These are phyloP conservation scores for Rhizomucor pusillus DNA, from an alignment of 371 early-diverging fungal species.

Conservation along the genomic window DNA sequence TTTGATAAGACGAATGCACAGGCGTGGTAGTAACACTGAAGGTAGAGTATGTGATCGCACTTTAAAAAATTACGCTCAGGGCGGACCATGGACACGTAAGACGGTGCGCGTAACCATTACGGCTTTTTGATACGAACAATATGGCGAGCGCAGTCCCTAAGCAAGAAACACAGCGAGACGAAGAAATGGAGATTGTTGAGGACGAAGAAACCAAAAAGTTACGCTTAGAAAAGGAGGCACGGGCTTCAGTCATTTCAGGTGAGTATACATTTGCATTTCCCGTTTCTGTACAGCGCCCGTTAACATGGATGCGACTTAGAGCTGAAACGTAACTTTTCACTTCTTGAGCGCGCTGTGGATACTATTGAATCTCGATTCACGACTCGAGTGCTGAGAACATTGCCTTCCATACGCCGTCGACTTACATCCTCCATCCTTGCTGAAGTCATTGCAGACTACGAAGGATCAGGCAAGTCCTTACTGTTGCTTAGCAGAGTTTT, in stretches of 20 bases:
- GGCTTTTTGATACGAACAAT: neutral
- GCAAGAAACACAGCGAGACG: slow-evolving; percentile 25
- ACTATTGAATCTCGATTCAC: slow-evolving; percentile 85
- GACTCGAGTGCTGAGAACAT: slow-evolving; percentile 82
- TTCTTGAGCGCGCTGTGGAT: slow-evolving; percentile 83
- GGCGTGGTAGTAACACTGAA: too few species aligned
- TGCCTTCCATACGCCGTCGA: slow-evolving; percentile 77
- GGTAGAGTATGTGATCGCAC: too few species aligned
- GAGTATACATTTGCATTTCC: slow-evolving; percentile 3
- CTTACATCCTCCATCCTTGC: slow-evolving; percentile 67
- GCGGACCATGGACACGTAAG: too few species aligned
- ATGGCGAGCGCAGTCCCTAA: slow-evolving; percentile 23
- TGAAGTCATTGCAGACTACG: slow-evolving; percentile 59
- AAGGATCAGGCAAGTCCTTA: slow-evolving; percentile 54
- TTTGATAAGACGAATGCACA: too few species aligned
- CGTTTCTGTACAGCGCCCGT: neutral
- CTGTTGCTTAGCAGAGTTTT: slow-evolving; percentile 1
- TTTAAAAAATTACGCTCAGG: too few species aligned
- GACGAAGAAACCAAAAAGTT: slow-evolving; percentile 39
- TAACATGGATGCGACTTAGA: slow-evolving; percentile 47
- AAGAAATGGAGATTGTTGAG: slow-evolving; percentile 45
- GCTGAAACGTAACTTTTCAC: slow-evolving; percentile 74
- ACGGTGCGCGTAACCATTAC: too few species aligned
- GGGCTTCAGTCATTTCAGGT: slow-evolving; percentile 26
- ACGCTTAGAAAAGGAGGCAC: slow-evolving; percentile 40